These are phyloP conservation scores for Syncephalastrum racemosum DNA, from an alignment of 371 early-diverging fungal species.

Conservation along the genomic window DNA sequence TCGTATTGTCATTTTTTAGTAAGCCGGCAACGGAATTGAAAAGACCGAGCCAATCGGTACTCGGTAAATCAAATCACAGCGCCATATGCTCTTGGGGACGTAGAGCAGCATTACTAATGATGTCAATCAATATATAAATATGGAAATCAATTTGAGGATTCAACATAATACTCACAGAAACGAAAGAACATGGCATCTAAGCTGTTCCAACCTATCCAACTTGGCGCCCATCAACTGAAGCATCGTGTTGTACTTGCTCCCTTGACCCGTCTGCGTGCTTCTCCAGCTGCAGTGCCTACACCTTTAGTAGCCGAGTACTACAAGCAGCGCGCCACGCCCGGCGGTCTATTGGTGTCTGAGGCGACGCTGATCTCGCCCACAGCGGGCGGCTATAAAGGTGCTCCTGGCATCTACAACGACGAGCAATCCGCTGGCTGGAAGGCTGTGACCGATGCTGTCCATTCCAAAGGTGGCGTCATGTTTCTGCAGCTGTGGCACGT, in stretches of 20 bases:
- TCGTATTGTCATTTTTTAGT: too few species aligned
- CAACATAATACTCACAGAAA: too few species aligned
- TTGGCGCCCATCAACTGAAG: slow-evolving; percentile 25
- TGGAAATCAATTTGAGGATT: too few species aligned
- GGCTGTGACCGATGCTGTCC: slow-evolving; percentile 55
- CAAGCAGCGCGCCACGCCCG: slow-evolving; percentile 52
- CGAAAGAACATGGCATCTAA: too few species aligned
- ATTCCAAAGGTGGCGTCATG: slow-evolving; percentile 56
- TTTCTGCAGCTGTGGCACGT: slow-evolving; percentile 45
- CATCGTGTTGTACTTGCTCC: slow-evolving; percentile 61
- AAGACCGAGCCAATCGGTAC: too few species aligned
- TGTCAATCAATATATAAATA: too few species aligned
- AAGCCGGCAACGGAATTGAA: too few species aligned
- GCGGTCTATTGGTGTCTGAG: slow-evolving; percentile 63
- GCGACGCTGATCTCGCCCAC: slow-evolving; percentile 46
- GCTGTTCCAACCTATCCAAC: slow-evolving; percentile 29
- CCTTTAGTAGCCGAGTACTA: slow-evolving; percentile 53
- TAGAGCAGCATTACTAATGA: too few species aligned
- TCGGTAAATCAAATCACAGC: too few species aligned
- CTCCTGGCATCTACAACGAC: slow-evolving; percentile 50
- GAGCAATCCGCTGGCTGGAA: slow-evolving; percentile 62
- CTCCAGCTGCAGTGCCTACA: slow-evolving; percentile 31
- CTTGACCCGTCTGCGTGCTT: slow-evolving; percentile 50
- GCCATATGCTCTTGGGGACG: too few species aligned
- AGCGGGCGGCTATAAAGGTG: slow-evolving; percentile 35